Conservation (phyloP, 2,329 filamentous ascomycete genomes). For the Sordariomycetes sp. region DNA sequence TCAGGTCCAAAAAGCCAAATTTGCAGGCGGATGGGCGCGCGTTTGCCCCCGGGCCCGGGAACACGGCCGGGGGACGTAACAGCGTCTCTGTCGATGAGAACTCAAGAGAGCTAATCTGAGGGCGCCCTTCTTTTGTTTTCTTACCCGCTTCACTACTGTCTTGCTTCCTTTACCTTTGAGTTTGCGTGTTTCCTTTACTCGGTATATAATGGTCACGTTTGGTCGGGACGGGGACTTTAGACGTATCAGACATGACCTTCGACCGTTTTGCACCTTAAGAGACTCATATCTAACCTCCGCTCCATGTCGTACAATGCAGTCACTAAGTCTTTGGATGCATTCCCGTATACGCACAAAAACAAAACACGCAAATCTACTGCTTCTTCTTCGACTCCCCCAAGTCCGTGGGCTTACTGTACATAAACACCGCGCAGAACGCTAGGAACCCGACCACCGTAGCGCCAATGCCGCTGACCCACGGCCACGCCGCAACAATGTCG, state of each 20-base stretch:
- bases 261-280: background rate
- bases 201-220: background rate
- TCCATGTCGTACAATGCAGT: background rate
- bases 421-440: conserved; percentile 74
- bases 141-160: background rate
- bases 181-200: background rate
- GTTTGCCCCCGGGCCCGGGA: background rate
- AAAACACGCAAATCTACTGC: conserved; percentile 16
- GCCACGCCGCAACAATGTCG: conserved; percentile 82
- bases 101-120: conserved; percentile 44
- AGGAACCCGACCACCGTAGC: conserved; percentile 77
- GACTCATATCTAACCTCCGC: background rate
- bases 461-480: conserved; percentile 82
- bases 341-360: background rate
- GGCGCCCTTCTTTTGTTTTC: conserved; percentile 15
- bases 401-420: conserved; percentile 48
- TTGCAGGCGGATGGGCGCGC: conserved; percentile 27
- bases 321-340: background rate
- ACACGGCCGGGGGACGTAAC: background rate
- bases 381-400: conserved; percentile 28
- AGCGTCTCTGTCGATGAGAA: conserved; percentile 32
- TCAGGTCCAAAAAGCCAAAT: conserved; percentile 43
- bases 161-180: background rate
- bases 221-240: background rate
- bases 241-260: background rate